Evolutionary conservation across 2,329 filamentous ascomycete species (phyloP).

Genomic region (Ophiostoma tasmaniense): DNA sequence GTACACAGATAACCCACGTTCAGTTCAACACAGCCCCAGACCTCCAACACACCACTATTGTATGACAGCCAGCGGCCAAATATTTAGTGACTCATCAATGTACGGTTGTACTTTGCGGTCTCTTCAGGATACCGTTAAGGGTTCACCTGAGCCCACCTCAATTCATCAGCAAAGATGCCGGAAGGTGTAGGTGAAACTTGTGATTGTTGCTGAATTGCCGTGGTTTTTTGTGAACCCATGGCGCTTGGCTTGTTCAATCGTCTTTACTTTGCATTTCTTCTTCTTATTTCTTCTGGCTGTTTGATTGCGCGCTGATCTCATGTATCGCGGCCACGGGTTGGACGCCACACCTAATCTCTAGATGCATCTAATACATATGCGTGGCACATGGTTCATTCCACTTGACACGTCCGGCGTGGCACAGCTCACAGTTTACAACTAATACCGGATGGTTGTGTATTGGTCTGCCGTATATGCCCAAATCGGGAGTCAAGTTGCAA

Average conservation of each 20-base stretch:
- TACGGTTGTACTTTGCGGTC: neutral
- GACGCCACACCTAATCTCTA: neutral
- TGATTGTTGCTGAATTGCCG: neutral
- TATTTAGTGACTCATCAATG: neutral
- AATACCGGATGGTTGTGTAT: neutral
- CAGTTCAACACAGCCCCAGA: neutral
- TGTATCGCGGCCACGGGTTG: neutral
- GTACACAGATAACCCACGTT: neutral
- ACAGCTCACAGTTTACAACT: neutral
- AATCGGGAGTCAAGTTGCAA: neutral
- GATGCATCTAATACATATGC: neutral
- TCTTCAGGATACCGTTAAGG: neutral
- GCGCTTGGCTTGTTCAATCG: neutral
- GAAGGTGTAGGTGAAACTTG: neutral
- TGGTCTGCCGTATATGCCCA: neutral
- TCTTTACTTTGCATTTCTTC: neutral
- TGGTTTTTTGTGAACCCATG: neutral
- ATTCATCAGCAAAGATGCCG: neutral
- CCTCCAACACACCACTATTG: neutral
- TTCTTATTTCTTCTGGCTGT: neutral
- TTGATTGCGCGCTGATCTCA: neutral
- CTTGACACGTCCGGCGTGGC: too few relatives aligned
- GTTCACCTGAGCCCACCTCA: neutral
- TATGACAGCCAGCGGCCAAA: neutral
- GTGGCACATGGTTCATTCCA: too few relatives aligned